Evolutionary conservation across 306 rosid species (phyloP).

Genomic region (Astragalus glycyphyllos): DNA sequence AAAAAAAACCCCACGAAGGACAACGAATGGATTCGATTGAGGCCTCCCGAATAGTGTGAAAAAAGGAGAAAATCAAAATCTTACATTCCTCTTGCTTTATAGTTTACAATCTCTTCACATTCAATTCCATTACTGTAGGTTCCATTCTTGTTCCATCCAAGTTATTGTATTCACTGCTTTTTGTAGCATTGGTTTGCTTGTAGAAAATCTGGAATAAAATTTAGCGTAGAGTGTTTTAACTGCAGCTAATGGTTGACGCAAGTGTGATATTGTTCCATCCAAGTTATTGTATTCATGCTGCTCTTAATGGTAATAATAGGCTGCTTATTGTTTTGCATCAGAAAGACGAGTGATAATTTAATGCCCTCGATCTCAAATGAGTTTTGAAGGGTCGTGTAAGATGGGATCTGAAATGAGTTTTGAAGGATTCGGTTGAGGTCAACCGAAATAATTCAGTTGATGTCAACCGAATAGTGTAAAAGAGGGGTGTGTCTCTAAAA

Average conservation of each 20-base stretch:
- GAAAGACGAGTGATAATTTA: constrained; percentile 80
- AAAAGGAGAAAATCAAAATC: constrained; percentile 1
- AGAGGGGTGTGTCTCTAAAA: no score
- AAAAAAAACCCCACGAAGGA: no score
- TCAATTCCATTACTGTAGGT: neutral
- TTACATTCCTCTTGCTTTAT: constrained; percentile 5
- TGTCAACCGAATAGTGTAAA: no score
- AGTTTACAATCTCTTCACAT: neutral
- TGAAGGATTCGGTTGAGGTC: no score
- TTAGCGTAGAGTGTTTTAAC: neutral
- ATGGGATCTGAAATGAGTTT: constrained; percentile 60
- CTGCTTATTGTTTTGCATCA: constrained; percentile 75
- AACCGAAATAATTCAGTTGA: no score
- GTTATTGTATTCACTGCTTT: constrained; percentile 17
- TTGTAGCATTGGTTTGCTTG: constrained; percentile 29
- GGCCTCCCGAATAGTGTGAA: no score
- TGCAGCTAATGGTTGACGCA: no score
- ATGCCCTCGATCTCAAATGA: no score
- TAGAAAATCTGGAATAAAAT: constrained; percentile 11
- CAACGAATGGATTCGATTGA: no score
- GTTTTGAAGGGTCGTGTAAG: constrained; percentile 33
- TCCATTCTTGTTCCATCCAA: neutral
- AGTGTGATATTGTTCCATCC: no score
- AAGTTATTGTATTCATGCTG: constrained; percentile 64
- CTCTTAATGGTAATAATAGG: constrained; percentile 80